phyloP scores from a whole-genome alignment of 495 filamentous ascomycete genomes.

The Parmelia sp. region DNA sequence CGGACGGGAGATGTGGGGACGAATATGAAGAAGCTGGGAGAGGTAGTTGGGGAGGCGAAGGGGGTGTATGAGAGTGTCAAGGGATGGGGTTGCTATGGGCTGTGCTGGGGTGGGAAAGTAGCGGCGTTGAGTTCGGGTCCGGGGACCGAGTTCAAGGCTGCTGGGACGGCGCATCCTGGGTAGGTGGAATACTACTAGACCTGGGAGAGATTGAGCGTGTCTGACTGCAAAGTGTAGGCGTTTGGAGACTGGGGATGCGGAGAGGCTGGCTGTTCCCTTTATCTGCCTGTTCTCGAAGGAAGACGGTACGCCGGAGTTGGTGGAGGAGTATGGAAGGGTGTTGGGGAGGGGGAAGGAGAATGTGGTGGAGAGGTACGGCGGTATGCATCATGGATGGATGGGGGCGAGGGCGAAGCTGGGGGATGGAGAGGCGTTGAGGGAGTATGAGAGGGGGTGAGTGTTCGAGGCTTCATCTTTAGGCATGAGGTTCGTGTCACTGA shows the following conservation, averaged over 20 bases:
- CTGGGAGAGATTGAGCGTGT: neutral
- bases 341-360: constrained; percentile 34
- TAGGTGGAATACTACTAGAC: constrained; percentile 18
- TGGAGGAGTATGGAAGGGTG: constrained; percentile 8
- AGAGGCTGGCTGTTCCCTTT: constrained; percentile 45
- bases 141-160: constrained; percentile 40
- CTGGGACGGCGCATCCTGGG: constrained; percentile 48
- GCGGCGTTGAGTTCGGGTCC: neutral
- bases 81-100: constrained; percentile 40
- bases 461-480: neutral
- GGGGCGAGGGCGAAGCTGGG: constrained; percentile 50
- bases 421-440: constrained; percentile 42
- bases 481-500: neutral
- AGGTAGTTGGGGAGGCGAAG: constrained; percentile 28
- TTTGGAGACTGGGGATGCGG: constrained; percentile 40
- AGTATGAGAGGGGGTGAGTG: constrained; percentile 49
- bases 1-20: constrained; percentile 24
- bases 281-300: constrained; percentile 49
- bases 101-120: constrained; percentile 49
- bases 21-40: constrained; percentile 16
- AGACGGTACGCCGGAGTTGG: constrained; percentile 42
- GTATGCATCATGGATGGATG: constrained; percentile 60
- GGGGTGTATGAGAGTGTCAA: constrained; percentile 31
- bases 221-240: constrained; percentile 26
- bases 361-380: constrained; percentile 45